Evolutionary conservation across 176 grass and related monocot genomes (phyloP).

Genomic region (Carex kokanica): DNA sequence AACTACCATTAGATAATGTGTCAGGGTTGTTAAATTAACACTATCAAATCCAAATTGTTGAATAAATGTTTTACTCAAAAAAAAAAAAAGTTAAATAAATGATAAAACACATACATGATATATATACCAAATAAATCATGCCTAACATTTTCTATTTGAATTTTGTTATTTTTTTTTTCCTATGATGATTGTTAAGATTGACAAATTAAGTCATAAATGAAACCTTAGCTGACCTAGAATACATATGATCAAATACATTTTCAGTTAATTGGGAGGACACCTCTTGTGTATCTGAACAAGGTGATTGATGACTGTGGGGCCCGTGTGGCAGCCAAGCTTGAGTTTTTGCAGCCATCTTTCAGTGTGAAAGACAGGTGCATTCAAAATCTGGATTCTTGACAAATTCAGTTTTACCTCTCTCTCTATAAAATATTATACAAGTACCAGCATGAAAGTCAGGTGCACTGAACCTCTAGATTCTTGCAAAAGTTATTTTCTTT

Average conservation of each 20-base stretch:
- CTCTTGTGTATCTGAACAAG: constrained; percentile 92
- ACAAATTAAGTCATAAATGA: background rate
- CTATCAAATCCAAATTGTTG: background rate
- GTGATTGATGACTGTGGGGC: constrained; percentile 74
- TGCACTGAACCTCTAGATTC: background rate
- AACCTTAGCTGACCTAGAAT: background rate
- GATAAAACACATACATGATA: too few species aligned
- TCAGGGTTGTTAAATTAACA: background rate
- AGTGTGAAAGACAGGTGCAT: constrained; percentile 87
- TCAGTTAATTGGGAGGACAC: constrained; percentile 84
- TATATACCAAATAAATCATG: background rate
- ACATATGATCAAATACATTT: background rate
- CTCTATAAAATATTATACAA: background rate
- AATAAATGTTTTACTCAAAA: too few species aligned
- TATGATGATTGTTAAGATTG: background rate
- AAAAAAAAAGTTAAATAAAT: too few species aligned
- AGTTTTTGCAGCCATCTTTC: constrained; percentile 86
- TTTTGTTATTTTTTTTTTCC: background rate
- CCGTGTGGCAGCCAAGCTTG: constrained; percentile 74
- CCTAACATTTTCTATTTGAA: background rate
- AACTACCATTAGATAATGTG: background rate
- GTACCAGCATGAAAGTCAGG: background rate
- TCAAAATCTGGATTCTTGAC: background rate
- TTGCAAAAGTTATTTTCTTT: background rate
- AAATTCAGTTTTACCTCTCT: background rate